Evolutionary conservation across 2,329 filamentous ascomycete genomes (phyloP).

Genomic region (Fusarium sambucinum): DNA sequence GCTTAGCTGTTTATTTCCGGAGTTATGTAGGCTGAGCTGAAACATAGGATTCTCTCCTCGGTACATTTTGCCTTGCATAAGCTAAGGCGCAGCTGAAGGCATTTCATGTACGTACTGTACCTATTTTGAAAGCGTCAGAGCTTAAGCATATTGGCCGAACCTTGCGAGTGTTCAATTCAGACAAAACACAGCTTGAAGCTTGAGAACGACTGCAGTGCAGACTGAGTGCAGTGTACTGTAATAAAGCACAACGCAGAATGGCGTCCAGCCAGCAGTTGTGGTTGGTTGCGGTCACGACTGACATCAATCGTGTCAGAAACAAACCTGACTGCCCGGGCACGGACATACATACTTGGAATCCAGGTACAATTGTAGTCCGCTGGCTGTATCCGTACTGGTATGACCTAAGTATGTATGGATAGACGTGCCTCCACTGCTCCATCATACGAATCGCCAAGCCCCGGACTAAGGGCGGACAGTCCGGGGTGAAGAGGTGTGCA

Average conservation of each 20-base stretch:
- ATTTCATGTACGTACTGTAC: not conserved
- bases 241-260: not conserved
- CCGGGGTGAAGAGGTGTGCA: slow-evolving; percentile 35
- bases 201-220: not conserved
- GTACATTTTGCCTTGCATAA: slow-evolving; percentile 17
- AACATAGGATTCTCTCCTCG: slow-evolving; percentile 9
- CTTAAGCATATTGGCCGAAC: too few relatives aligned
- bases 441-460: slow-evolving; percentile 35
- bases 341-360: slow-evolving; percentile 10
- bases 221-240: not conserved
- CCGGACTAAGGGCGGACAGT: slow-evolving; percentile 27
- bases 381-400: slow-evolving; percentile 27
- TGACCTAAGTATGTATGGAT: slow-evolving; percentile 27
- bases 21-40: slow-evolving; percentile 15
- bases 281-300: slow-evolving; percentile 15
- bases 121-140: not conserved
- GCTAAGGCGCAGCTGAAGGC: slow-evolving; percentile 19
- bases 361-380: slow-evolving; percentile 5
- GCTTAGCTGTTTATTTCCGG: slow-evolving; percentile 26
- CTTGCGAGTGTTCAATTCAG: not conserved
- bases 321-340: slow-evolving; percentile 12
- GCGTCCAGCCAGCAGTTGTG: slow-evolving; percentile 1
- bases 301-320: slow-evolving; percentile 27
- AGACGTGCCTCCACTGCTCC: slow-evolving; percentile 23
- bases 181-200: not conserved